Base-by-base conservation (phyloP, 2,329 filamentous ascomycete genomes). In the Clarireedia hainanense region DNA sequence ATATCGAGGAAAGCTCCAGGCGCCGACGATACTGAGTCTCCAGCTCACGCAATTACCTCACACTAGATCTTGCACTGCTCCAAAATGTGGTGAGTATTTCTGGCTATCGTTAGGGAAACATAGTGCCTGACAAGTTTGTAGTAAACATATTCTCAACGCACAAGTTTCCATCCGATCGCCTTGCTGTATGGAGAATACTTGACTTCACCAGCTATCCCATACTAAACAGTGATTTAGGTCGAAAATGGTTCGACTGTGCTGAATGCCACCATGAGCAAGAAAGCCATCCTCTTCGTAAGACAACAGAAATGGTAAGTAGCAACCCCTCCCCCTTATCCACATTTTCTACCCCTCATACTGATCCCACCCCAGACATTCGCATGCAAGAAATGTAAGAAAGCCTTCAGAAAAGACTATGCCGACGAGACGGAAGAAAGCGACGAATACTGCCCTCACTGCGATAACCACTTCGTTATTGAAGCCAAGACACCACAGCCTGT, bases 371-470 rank as follows among this genome's bases (percentile, higher is more conserved):
- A 74, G 71, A 81, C 78, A 39, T 97, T 99, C 68, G 90, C 89
- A 52, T 99, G 94, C 81, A 99, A 99, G 68, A 99, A 99, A 76
- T 99, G 94, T 84, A 91, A 88, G 65, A 99, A 99, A 75, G 91
- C 86, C 73, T 99, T 99, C 78, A 87, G 94, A 64, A 99, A 97
- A 71, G 89, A 99, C 67, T 51, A 40, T 15, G 87, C 87, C 47
- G 76, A 83, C 62, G 89, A 96, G 71, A 96, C 96, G 66, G 94
- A 99, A 65, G 94, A 99, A 65, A 86, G 89, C 70, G 94, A 99
- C 75, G 95, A 99, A 72, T 99, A 95, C 79, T 99, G 94, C 77
- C 95, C 94, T 23, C 89, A 96, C 75, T 99, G 94, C 77, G 94
- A 99, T 71, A 99, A 99, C 75, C 95, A 99, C 74, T 99, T 91